Evolutionary conservation across 768 basidiomycete genomes (phyloP).

Genomic region (Tricholoma sp.): DNA sequence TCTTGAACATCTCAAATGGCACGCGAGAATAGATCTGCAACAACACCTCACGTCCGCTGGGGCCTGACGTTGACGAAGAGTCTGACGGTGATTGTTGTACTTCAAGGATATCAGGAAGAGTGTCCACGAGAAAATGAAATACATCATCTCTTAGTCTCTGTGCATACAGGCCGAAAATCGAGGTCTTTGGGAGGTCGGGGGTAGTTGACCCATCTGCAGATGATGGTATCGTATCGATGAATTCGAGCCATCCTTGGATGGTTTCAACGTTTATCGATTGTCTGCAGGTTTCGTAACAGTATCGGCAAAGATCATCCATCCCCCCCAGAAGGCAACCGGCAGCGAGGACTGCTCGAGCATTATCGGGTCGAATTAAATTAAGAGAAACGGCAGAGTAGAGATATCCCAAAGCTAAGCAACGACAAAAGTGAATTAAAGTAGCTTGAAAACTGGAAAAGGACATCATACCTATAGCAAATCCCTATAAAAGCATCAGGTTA

Average conservation of each 20-base stretch:
- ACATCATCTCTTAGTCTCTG: conserved; percentile 71
- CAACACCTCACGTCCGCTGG: conserved; percentile 62
- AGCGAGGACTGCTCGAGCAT: conserved; percentile 82
- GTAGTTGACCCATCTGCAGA: conserved; percentile 46
- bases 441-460: conserved; percentile 1
- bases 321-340: conserved; percentile 82
- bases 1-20: conserved; percentile 86
- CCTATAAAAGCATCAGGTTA: conserved; percentile 33
- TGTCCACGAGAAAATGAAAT: conserved; percentile 71
- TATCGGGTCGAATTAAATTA: conserved; percentile 63
- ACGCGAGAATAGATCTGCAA: conserved; percentile 73
- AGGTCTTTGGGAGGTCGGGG: conserved; percentile 44
- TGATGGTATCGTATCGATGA: conserved; percentile 55
- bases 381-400: conserved; percentile 73
- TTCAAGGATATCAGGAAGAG: conserved; percentile 64
- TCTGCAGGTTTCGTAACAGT: conserved; percentile 74
- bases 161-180: conserved; percentile 76
- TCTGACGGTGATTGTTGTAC: conserved; percentile 35
- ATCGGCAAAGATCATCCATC: conserved; percentile 79
- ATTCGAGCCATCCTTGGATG: conserved; percentile 73
- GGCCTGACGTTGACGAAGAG: conserved; percentile 32
- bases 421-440: conserved; percentile 10
- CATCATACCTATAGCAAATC: conserved; percentile 64
- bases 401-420: conserved; percentile 63
- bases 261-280: conserved; percentile 73